Evolutionary conservation across 75 land plant species (phyloP).

Genomic region (Larix kaempferi): DNA sequence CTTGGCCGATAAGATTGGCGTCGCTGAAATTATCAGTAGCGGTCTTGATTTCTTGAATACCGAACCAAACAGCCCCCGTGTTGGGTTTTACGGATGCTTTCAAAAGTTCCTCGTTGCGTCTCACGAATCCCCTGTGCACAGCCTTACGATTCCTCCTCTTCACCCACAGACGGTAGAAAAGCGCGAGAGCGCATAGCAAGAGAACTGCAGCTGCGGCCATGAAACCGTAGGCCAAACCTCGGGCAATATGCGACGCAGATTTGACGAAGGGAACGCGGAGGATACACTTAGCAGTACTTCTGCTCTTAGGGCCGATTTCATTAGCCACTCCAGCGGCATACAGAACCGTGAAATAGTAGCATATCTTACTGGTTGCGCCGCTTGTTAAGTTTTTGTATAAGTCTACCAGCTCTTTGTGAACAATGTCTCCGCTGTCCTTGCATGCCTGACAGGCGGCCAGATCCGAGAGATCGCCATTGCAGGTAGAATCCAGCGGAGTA

Average conservation of each 20-base stretch:
- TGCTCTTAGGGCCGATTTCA: conserved; percentile 40
- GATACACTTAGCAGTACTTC: conserved; percentile 29
- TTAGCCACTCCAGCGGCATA: conserved; percentile 70
- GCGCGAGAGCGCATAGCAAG: background rate
- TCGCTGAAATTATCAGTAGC: conserved; percentile 47
- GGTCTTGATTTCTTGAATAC: background rate
- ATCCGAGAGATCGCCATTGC: conserved; percentile 44
- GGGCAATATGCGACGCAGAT: background rate
- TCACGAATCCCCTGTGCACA: background rate
- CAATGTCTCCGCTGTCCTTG: conserved; percentile 20
- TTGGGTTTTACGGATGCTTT: conserved; percentile 14
- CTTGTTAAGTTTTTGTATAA: background rate
- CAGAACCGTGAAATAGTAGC: conserved; percentile 41
- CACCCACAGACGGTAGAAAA: background rate
- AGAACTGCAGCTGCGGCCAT: conserved; percentile 10
- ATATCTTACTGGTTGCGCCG: background rate
- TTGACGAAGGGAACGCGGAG: conserved; percentile 12
- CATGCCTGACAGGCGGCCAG: conserved; percentile 46
- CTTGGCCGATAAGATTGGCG: conserved; percentile 57
- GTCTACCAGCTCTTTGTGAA: background rate
- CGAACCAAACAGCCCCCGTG: conserved; percentile 53
- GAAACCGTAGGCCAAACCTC: conserved; percentile 10
- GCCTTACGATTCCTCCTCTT: background rate
- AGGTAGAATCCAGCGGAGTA: too few relatives aligned
- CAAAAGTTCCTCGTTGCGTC: background rate